Evolutionary conservation across 1,284 basidiomycete genomes (phyloP), one percentile per base, ranked within the genome.

Genomic region (Cystobasidium sp.): DNA sequence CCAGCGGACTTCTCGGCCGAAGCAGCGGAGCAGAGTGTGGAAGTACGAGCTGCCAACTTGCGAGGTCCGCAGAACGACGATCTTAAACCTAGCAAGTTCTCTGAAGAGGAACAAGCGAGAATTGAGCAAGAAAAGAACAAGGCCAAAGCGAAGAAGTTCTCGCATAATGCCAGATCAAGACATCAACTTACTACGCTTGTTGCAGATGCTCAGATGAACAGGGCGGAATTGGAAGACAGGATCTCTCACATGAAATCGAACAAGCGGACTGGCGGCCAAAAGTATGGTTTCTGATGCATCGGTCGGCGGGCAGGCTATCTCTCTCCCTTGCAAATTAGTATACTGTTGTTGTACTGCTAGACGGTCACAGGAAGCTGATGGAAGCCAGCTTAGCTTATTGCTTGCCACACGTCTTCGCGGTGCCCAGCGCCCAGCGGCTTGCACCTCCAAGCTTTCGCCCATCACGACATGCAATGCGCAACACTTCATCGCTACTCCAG

Each of bases 181-280:
- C 56, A 76, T 53, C 81, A 81, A 71, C 76, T 81, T 12, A 77
- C 78, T 6, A 77, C 77, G 3, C 71, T 81, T 18, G 71, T 81
- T 31, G 75, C 76, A 6, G 78, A 80, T 37, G 80, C 81, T 24
- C 75, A 78, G 73, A 75, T 76, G 43, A 81, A 81, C 59, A 68
- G 80, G 44, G 78, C 73, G 8, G 80, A 80, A 67, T 46, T 81
- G 37, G 81, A 81, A 68, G 80, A 80, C 44, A 65, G 79, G 49
- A 80, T 81, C 52, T 77, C 81, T 6, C 75, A 78, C 59, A 79
- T 77, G 10, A 77, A 79, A 52, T 47, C 67, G 39, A 81, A 80
- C 59, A 75, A 79, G 62, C 79, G 77, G 74, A 68, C 73, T 10
- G 80, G 78, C 0, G 80, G 78, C 1, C 77, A 77, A 58, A 80